Conservation (phyloP, 139 green algal genomes). For the Tetraselmis chui region DNA sequence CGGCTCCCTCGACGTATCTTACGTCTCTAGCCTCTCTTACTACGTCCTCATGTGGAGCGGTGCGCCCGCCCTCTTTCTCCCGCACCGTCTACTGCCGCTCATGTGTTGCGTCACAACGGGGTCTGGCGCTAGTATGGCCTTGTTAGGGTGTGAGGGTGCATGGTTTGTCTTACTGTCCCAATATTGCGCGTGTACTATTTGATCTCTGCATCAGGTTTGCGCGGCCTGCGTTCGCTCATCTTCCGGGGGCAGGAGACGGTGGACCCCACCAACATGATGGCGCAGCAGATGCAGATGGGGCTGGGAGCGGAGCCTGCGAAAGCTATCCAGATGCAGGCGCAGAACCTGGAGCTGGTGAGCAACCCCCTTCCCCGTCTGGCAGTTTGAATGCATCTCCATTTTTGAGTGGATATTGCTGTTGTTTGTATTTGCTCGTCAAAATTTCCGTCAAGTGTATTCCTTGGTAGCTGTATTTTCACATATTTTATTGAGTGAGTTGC, state of each 20-base stretch:
- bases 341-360: neutral
- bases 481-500: no score
- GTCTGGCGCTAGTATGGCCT: neutral
- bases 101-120: conserved; percentile 47
- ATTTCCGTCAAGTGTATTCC: no score
- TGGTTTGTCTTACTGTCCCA: neutral
- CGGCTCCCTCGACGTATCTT: conserved; percentile 73
- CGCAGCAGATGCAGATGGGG: neutral
- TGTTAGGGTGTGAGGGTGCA: neutral
- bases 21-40: conserved; percentile 87
- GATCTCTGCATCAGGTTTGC: neutral
- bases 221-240: neutral
- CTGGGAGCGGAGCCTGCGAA: neutral
- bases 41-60: conserved; percentile 71
- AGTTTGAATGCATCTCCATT: no score
- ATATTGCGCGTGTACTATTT: neutral
- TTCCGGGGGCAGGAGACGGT: conserved; percentile 4
- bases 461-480: no score
- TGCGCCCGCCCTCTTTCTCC: conserved; percentile 55
- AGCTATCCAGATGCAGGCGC: neutral
- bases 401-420: no score
- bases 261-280: neutral
- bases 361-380: no score
- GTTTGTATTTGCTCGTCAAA: no score
- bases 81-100: conserved; percentile 68